These are phyloP conservation scores for Phytophthora tentaculata DNA, from an alignment of 352 stramenopile species.

Conservation along the genomic window DNA sequence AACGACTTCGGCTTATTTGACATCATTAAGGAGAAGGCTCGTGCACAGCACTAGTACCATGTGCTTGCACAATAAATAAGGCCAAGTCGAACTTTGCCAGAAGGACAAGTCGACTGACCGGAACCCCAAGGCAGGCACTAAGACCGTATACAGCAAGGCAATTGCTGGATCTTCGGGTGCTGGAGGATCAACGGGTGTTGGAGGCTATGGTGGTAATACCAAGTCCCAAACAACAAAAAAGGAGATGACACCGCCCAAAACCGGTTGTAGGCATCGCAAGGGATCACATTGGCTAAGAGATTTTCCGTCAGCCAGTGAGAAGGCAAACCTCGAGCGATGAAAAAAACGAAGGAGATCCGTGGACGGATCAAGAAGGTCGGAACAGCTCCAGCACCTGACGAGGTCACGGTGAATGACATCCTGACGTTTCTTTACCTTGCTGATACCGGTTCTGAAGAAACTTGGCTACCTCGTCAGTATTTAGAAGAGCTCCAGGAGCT, in stretches of 20 bases:
- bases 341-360: conserved; percentile 11
- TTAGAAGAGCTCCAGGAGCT: not conserved
- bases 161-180: not conserved
- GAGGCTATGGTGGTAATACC: not conserved
- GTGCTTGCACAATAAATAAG: conserved; percentile 6
- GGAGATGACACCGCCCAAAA: not conserved
- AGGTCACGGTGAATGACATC: not conserved
- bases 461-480: not conserved
- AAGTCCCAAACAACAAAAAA: not conserved
- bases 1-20: conserved; percentile 18
- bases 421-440: conserved; percentile 2
- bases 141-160: not conserved
- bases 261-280: conserved; percentile 11
- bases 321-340: conserved; percentile 4
- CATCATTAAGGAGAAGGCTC: conserved; percentile 22
- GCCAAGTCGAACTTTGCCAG: conserved; percentile 3
- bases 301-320: conserved; percentile 4
- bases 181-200: not conserved
- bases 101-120: conserved; percentile 6
- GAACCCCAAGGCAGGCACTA: not conserved
- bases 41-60: conserved; percentile 14
- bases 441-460: not conserved
- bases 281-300: conserved; percentile 10
- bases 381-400: not conserved
- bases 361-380: conserved; percentile 4